These are phyloP conservation scores for Citrullus mucosospermus DNA, from an alignment of 306 rosid genomes.

Conservation along the genomic window DNA sequence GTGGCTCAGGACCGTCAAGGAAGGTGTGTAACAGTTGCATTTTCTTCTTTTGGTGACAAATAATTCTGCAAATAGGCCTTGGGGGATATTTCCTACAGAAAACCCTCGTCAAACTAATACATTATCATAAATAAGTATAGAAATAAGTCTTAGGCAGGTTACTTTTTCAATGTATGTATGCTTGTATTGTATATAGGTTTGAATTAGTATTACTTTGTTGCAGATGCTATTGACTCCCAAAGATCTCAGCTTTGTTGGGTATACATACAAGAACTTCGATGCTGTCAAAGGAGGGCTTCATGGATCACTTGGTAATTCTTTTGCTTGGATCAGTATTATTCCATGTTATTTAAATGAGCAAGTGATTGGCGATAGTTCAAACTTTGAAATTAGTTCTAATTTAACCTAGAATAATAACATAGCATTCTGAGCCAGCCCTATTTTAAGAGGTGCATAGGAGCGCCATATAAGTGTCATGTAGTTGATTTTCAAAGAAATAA, in stretches of 20 bases:
- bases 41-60: neutral
- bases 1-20: slow-evolving; percentile 78
- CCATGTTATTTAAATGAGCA: neutral
- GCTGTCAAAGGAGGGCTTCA: slow-evolving; percentile 55
- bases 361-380: neutral
- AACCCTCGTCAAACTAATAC: neutral
- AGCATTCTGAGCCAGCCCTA: neutral
- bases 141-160: neutral
- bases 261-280: slow-evolving; percentile 86
- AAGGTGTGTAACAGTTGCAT: slow-evolving; percentile 46
- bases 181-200: neutral
- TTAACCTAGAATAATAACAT: neutral
- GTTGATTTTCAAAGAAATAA: neutral
- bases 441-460: neutral
- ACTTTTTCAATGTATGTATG: neutral
- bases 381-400: neutral
- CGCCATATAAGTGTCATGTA: neutral
- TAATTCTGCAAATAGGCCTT: neutral
- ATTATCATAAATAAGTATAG: neutral
- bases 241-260: slow-evolving; percentile 95
- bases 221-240: slow-evolving; percentile 65
- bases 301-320: slow-evolving; percentile 41
- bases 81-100: neutral
- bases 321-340: neutral
- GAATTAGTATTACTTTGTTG: neutral